Evolutionary conservation across 805 yeast species (phyloP).

Genomic region (Cyberlindnera japonica): DNA sequence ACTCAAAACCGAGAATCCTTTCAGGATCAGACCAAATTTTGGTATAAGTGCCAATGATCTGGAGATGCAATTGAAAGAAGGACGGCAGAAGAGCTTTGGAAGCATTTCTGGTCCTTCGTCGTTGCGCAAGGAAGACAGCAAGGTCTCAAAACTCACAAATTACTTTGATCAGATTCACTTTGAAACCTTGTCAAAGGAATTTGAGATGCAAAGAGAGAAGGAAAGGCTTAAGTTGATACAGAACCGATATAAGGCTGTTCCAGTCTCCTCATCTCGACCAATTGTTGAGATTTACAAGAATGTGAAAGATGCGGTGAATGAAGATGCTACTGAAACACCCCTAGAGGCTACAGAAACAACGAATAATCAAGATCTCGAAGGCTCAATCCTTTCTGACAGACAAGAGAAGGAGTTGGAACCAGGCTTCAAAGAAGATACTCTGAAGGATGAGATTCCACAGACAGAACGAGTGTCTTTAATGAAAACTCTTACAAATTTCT

Average conservation of each 20-base stretch:
- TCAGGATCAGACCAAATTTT: constrained; percentile 9
- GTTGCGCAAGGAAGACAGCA: constrained; percentile 29
- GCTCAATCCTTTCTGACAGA: neutral
- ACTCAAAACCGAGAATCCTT: neutral
- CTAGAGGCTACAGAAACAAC: constrained; percentile 16
- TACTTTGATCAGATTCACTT: constrained; percentile 73
- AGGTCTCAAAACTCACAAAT: constrained; percentile 62
- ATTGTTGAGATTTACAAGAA: constrained; percentile 87
- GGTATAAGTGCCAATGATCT: constrained; percentile 28
- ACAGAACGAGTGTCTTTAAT: constrained; percentile 75
- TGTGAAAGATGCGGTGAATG: constrained; percentile 83
- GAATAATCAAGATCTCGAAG: constrained; percentile 1
- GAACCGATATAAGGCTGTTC: constrained; percentile 62
- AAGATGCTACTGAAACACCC: constrained; percentile 36
- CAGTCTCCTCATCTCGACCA: constrained; percentile 74
- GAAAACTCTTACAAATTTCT: constrained; percentile 81
- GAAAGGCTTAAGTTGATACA: constrained; percentile 63
- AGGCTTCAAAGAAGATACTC: constrained; percentile 15
- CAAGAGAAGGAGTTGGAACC: constrained; percentile 17
- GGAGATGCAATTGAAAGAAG: constrained; percentile 27
- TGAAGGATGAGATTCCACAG: constrained; percentile 30
- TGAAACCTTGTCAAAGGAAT: constrained; percentile 78
- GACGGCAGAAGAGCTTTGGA: constrained; percentile 24
- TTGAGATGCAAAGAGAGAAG: constrained; percentile 78
- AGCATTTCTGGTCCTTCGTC: constrained; percentile 5